Evolutionary conservation across 129 eudicot species (phyloP).

Genomic region (Centrapalus pauciflorus): DNA sequence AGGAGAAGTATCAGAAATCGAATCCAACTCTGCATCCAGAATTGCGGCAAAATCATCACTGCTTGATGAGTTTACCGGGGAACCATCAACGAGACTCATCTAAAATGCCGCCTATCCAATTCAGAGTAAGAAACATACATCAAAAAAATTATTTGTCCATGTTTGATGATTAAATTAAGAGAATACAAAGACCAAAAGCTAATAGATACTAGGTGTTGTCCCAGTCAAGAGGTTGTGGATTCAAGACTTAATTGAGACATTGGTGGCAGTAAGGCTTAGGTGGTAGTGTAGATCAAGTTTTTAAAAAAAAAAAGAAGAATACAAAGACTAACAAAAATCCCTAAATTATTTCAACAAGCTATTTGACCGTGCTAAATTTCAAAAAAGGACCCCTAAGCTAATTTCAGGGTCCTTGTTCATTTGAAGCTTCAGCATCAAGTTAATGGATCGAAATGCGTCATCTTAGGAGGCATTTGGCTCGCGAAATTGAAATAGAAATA

Average conservation of each 20-base stretch:
- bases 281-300: too few species aligned
- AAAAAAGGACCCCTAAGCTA: neutral
- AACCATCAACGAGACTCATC: conserved; percentile 51
- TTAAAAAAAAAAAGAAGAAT: too few species aligned
- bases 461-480: too few species aligned
- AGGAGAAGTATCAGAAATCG: conserved; percentile 36
- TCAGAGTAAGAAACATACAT: neutral
- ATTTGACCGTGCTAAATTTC: neutral
- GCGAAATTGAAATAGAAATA: too few species aligned
- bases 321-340: neutral
- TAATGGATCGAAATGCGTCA: neutral
- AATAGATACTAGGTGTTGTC: too few species aligned
- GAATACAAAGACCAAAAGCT: neutral
- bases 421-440: neutral
- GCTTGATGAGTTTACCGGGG: conserved; percentile 51
- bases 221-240: too few species aligned
- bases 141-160: conserved; percentile 2
- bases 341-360: neutral
- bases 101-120: conserved; percentile 16
- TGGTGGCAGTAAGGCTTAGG: too few species aligned
- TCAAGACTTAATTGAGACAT: too few species aligned
- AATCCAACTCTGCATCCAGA: conserved; percentile 53
- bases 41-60: conserved; percentile 57
- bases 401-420: conserved; percentile 1
- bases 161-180: neutral